Base-by-base conservation (phyloP, 305 asterid species). In the Solanum hybrid region DNA sequence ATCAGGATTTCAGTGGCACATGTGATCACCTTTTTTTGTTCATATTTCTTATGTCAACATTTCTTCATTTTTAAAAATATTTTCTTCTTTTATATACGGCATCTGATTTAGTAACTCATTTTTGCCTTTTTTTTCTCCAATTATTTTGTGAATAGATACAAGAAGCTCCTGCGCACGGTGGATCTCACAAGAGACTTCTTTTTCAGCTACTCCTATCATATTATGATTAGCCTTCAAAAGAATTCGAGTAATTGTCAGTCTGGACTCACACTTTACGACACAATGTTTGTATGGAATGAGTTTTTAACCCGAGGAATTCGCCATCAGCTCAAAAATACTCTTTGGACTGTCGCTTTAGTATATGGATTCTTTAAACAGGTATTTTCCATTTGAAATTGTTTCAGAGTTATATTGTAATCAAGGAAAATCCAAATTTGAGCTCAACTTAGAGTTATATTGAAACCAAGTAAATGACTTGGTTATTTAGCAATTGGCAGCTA, bases 101-200 rank as follows among this genome's bases (percentile, higher is more conserved):
- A 32, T 85, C 71, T 56, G n/a, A 56, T 51, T 78, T 89, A 69
- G 89, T 89, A 75, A 93, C 94, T 91, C 90, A 89, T 15, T 90
- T 92, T 93, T 92, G 86, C 90, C 80, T 91, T 86, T 92, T 86
- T 85, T 89, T 93, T 79, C 86, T 93, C 60, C 64, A 45, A 79
- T 91, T 93, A 90, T 89, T 91, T 90, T 86, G 90, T 71, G 77
- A 32, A 90, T 94, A 97, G 99, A 94, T 97, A 95, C 98, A 97
- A 95, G 98, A 96, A 96, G 98, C 98, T 96, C 88, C 93, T 97
- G 90, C 94, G 95, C 92, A 75, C 90, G 0, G 93, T 97, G 98
- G 99, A 97, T 94, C 98, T 97, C 90, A 95, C 99, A 37, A 96
- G 92, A 95, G 99, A 95, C 96, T 97, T 97, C 98, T 95, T 91